Conservation (phyloP, 1,284 basidiomycete genomes). For the Microstroma glucosiphilum region DNA sequence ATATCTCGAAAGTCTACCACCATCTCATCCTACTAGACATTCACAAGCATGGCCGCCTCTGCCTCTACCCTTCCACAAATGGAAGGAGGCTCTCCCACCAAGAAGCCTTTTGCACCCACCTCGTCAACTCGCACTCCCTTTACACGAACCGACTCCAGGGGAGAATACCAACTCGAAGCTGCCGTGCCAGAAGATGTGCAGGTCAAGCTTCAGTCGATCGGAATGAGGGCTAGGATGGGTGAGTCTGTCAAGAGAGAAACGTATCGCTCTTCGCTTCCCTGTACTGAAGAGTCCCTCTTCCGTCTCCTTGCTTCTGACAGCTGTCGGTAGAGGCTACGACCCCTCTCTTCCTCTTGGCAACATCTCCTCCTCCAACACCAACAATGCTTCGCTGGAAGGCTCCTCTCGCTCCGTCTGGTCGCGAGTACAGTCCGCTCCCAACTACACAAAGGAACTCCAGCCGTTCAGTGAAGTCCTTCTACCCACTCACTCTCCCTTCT, state of each 20-base stretch:
- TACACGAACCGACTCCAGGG: background rate
- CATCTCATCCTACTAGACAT: background rate
- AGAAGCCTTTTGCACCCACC: conserved; percentile 2
- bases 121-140: background rate
- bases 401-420: background rate
- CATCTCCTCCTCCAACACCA: background rate
- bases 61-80: background rate
- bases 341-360: background rate
- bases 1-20: background rate
- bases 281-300: background rate
- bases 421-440: background rate
- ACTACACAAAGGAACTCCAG: conserved; percentile 1
- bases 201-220: background rate
- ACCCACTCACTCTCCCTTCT: background rate
- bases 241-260: background rate
- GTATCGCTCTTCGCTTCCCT: too few species aligned
- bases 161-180: background rate
- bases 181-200: background rate
- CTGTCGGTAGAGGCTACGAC: conserved; percentile 3
- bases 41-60: background rate
- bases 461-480: background rate
- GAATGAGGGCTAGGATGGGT: conserved; percentile 5
- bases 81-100: background rate
- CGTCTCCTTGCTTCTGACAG: background rate
- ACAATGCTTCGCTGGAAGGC: background rate